These are phyloP conservation scores for Botrytis tulipae DNA, from an alignment of 2,329 filamentous ascomycete species.

Conservation along the genomic window DNA sequence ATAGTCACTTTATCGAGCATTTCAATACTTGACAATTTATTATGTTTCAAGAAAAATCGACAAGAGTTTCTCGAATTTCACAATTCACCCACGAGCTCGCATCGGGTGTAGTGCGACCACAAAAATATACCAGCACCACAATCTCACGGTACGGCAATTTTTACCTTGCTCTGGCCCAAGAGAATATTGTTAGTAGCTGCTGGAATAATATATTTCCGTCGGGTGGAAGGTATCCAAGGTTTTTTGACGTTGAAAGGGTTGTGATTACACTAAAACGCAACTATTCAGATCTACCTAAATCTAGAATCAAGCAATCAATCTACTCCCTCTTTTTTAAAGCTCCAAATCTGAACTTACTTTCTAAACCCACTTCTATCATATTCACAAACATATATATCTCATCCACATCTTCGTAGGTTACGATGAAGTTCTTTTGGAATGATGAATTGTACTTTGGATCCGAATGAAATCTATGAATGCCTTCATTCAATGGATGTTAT, in stretches of 20 bases:
- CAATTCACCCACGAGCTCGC: neutral
- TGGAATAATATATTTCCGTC: neutral
- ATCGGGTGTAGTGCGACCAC: neutral
- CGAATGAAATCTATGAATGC: neutral
- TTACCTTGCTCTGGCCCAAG: neutral
- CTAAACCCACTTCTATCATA: fast-evolving
- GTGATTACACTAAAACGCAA: neutral
- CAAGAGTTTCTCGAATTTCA: neutral
- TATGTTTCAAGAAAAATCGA: too few relatives aligned
- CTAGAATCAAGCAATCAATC: neutral
- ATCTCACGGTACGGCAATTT: neutral
- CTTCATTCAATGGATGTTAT: neutral
- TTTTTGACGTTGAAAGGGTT: fast-evolving
- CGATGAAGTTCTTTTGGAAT: neutral
- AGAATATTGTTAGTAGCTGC: neutral
- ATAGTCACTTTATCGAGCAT: neutral
- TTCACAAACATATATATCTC: neutral
- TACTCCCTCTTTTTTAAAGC: neutral
- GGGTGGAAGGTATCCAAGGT: fast-evolving
- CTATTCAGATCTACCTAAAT: neutral
- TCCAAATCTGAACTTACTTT: fast-evolving
- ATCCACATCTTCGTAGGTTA: neutral
- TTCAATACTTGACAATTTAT: neutral
- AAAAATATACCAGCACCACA: neutral
- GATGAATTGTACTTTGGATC: too few relatives aligned